These are phyloP conservation scores for Thraustochytrium striatum DNA, from an alignment of 352 stramenopile genomes.

Conservation along the genomic window DNA sequence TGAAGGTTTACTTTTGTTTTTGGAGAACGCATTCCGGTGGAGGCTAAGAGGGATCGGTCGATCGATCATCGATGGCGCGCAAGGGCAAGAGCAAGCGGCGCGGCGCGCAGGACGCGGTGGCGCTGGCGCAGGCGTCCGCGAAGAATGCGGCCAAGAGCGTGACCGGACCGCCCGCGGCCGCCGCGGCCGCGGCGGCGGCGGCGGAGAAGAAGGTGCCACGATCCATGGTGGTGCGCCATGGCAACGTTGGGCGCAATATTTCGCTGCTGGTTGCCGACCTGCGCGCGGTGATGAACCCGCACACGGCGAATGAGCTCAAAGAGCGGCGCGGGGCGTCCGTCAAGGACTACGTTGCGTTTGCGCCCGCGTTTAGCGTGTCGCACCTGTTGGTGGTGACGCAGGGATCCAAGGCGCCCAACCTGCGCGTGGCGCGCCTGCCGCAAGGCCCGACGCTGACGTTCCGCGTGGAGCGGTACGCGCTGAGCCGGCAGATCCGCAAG, in stretches of 20 bases:
- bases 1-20: neutral
- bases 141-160: no score
- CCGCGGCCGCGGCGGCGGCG: no score
- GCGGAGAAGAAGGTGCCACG: slow-evolving; percentile 47
- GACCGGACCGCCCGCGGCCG: no score
- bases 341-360: slow-evolving; percentile 76
- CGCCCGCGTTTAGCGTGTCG: slow-evolving; percentile 68
- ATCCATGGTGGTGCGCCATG: slow-evolving; percentile 29
- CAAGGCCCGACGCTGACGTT: slow-evolving; percentile 75
- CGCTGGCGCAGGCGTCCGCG: no score
- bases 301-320: slow-evolving; percentile 84
- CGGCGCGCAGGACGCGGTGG: no score
- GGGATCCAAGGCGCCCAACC: slow-evolving; percentile 70
- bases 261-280: slow-evolving; percentile 77
- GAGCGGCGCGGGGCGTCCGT: slow-evolving; percentile 83
- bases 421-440: slow-evolving; percentile 74
- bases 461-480: slow-evolving; percentile 73
- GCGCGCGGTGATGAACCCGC: slow-evolving; percentile 86
- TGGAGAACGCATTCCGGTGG: neutral
- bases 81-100: no score
- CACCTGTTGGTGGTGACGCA: slow-evolving; percentile 77
- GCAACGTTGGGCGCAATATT: neutral
- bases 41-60: neutral
- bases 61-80: slow-evolving; percentile 21
- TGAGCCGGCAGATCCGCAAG: slow-evolving; percentile 83